Evolutionary conservation across 129 eudicot genomes (phyloP).

Genomic region (Mikania micrantha): DNA sequence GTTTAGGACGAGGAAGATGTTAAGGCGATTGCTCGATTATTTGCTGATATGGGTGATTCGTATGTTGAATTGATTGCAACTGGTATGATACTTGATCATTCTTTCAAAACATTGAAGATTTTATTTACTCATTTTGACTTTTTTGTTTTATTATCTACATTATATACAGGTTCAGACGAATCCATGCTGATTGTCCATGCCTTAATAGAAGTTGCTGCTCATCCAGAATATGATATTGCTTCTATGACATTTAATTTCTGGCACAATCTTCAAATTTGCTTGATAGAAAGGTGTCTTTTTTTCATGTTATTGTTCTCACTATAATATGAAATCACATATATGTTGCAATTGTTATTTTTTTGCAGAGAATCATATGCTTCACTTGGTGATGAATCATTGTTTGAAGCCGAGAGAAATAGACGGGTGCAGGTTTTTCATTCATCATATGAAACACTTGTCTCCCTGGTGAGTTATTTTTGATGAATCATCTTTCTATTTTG

Average conservation of each 20-base stretch:
- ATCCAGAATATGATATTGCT: constrained; percentile 97
- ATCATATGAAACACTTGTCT: constrained; percentile 90
- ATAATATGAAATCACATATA: constrained; percentile 2
- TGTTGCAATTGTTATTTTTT: constrained; percentile 17
- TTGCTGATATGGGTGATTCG: constrained; percentile 99
- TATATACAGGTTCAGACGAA: constrained; percentile 82
- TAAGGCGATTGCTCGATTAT: constrained; percentile 91
- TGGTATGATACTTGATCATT: constrained; percentile 43
- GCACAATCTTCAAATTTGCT: constrained; percentile 89
- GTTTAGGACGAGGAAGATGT: constrained; percentile 97
- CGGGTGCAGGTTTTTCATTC: constrained; percentile 70
- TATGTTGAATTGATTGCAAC: constrained; percentile 96
- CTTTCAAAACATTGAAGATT: not conserved
- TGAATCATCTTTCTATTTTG: not conserved
- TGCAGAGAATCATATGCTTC: constrained; percentile 66
- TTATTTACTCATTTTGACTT: constrained; percentile 7
- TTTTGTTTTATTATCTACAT: not conserved
- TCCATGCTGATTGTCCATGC: constrained; percentile 98
- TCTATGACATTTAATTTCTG: constrained; percentile 99
- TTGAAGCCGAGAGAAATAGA: constrained; percentile 79
- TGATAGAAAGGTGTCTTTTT: constrained; percentile 62
- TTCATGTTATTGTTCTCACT: not conserved
- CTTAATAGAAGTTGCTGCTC: constrained; percentile 89
- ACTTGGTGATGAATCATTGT: constrained; percentile 51
- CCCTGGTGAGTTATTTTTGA: constrained; percentile 57